Base-by-base conservation (phyloP, 495 filamentous ascomycete species). In the Xylaria curta region DNA sequence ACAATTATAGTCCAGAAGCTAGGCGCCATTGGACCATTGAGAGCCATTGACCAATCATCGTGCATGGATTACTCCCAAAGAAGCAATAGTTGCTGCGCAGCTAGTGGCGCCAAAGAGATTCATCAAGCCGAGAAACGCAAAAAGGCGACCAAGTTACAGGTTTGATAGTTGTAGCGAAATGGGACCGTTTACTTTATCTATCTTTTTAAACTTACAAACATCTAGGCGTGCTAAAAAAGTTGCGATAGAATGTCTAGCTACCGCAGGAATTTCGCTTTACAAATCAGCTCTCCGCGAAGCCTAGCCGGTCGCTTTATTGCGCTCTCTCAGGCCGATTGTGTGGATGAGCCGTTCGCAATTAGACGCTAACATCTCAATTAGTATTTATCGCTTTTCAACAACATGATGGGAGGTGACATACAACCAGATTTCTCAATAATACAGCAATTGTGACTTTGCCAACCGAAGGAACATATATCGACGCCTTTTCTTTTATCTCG, bases 371-470 rank as follows among this genome's bases (percentile, higher is more conserved):
- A 36, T 58, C 21, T 31, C 36, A 0, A 70, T 62, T 63, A 68
- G 31, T 63, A 33, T 49, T 44, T 21, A 31, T 56, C 44, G 68
- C 28, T 7, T 40, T 38, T 24, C 2, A 3, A 31, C 21, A 17
- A 1, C 28, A 51, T n/a, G 3, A 28, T 31, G n/a, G 40, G 8
- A 36, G 36, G 51, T 36, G 36, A 86, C 91, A 76, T 83, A 95
- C 93, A 80, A 97, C 84, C 12, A 98, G 83, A 79, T 99, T 99
- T 65, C 96, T 84, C 73, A 98, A 85, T 70, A 99, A 82, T 19
- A 98, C 90, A 13, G 95, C 91, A 79, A 98, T 98, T 1, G 96
- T 99, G 33, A 99, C 96, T 84, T 98, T 99, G 66, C 96, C 96
- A 76, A 97, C 97, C 3, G 94, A 95, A 7, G 96, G 96, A 8